These are phyloP conservation scores for Heliosperma pusillum DNA, from an alignment of 148 eudicot genomes.

Conservation along the genomic window DNA sequence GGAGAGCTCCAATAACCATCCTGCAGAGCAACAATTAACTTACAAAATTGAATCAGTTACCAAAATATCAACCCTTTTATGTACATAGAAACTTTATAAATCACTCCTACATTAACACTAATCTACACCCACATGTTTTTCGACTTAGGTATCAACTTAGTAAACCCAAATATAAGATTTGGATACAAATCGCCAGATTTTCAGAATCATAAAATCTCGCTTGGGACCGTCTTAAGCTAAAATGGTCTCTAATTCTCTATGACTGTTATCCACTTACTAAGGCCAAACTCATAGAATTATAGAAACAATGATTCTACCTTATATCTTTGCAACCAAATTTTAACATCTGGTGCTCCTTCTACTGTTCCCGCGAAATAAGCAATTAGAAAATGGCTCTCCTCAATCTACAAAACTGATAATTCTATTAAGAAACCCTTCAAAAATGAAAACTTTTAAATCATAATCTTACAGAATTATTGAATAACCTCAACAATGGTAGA, in stretches of 20 bases:
- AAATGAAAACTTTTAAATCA: slow-evolving; percentile 5
- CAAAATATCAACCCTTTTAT: background rate
- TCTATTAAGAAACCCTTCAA: slow-evolving; percentile 18
- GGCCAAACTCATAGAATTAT: too few species aligned
- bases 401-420: slow-evolving; percentile 43
- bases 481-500: slow-evolving; percentile 88
- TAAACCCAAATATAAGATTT: too few species aligned
- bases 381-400: slow-evolving; percentile 64
- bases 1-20: slow-evolving; percentile 78
- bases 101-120: too few species aligned
- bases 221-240: too few species aligned
- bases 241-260: slow-evolving; percentile 13
- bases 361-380: slow-evolving; percentile 88
- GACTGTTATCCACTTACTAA: too few species aligned
- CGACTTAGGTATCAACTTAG: too few species aligned
- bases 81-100: too few species aligned
- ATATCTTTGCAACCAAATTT: slow-evolving; percentile 81
- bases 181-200: too few species aligned
- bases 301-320: too few species aligned
- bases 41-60: background rate
- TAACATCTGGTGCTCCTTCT: slow-evolving; percentile 90
- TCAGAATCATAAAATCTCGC: too few species aligned
- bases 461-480: background rate
- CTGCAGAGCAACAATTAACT: slow-evolving; percentile 34
- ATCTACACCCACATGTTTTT: too few species aligned